Base-by-base conservation (phyloP, 495 filamentous ascomycete genomes). In the Tuber magnatum region DNA sequence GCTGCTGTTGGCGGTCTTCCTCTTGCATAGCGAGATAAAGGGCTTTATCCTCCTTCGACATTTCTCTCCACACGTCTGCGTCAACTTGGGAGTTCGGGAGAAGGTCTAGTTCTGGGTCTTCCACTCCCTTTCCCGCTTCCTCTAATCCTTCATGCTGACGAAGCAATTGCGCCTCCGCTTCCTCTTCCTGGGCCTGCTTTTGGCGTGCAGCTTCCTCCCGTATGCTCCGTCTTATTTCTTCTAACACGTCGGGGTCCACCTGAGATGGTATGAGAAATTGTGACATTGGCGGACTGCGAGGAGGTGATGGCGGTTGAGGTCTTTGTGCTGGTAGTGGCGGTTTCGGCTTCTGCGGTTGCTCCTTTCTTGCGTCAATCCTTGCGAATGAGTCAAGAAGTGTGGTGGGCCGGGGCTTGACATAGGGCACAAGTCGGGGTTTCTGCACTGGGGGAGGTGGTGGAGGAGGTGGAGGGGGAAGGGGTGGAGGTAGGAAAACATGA, bases 211-310 rank as follows among this genome's bases (percentile, higher is more conserved):
- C 56, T 65, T 65, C 56, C 28, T 65, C 56, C 16, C 56, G 56
- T 35, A 65, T 65, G 14, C 56, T 65, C 56, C 35, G 56, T 4
- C 28, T 32, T 65, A 65, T 65, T 9, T 65, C 56, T 4, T 65
- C 71, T 6, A 81, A 42, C 43, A 81, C 68, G 1, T 70, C 76
- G 16, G 48, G 69, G 69, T 81, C 80, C n/a, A 81, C 38, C 4
- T 78, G 72, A 7, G 68, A 70, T 2, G 80, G 80, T 42, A 81
- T 78, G 12, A 78, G 75, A 42, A 81, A 81, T n/a, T 81, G 80
- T n/a, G 80, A 78, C 35, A 73, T 41, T 22, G 51, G 70, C 8
- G 41, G 41, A 12, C 32, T 71, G 10, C 24, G 39, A 20, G 39
- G 40, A 18, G 39, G 43, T 16, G 69, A 41, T 46, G 72, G 38